Evolutionary conservation across 164 flowering plant species (phyloP), one percentile per base, ranked within the genome.

Genomic region (Macadamia integrifolia): DNA sequence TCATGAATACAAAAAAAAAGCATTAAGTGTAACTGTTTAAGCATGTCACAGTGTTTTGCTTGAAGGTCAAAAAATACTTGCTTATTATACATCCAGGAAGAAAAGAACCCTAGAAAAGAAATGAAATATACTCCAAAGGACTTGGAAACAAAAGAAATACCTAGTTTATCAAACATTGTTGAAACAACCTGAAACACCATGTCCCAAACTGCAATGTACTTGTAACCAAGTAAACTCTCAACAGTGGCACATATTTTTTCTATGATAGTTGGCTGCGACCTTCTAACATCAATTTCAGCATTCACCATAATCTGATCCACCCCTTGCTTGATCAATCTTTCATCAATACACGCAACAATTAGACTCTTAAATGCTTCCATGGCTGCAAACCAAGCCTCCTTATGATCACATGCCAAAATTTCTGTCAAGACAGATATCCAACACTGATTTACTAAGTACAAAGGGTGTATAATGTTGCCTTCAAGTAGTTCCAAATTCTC

Each of bases 161-260:
- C 99, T 85, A 95, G 76, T 84, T 83, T 92, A 69, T 89, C 84
- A 75, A 91, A 95, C 88, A 89, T 80, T 13, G 90, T 62, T 3
- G 93, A 82, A 63, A 92, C 80, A 73, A 92, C 79, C 82, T 82
- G 90, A 80, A 95, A 88, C 8, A 89, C 74, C 82, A 81, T 76
- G 80, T 87, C 96, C 96, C 94, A 89, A 18, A 86, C 96, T 35
- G 80, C 82, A 81, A 71, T 75, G 63, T 81, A 89, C 52, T 77
- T 83, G 78, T 91, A 88, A 77, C 86, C 89, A 70, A 95, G 97
- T 65, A 91, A 79, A 71, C 89, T 89, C 64, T 86, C 97, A 69
- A 85, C 67, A 55, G 85, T 87, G 23, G 83, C 90, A 77, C 99
- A 92, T 44, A 91, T 30, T 80, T 87, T 95, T 70, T 84, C 98